Conservation (phyloP, 345 rosid genomes). For the Rhodomyrtus tomentosa region DNA sequence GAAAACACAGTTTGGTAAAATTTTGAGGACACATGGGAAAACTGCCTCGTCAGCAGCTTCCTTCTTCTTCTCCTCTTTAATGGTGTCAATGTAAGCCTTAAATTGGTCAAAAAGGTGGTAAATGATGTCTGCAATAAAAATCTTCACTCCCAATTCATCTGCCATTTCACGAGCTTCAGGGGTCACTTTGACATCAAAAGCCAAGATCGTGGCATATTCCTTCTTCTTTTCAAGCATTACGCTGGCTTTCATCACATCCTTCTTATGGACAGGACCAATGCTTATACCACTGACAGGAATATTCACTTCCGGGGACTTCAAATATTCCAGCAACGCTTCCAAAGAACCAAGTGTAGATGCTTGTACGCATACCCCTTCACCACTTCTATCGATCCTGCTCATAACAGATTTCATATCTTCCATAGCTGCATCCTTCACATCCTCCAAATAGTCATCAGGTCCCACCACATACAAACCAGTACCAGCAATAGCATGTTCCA, state of each 20-base stretch:
- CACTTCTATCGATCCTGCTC: constrained; percentile 78
- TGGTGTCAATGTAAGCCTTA: constrained; percentile 65
- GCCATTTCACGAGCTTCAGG: constrained; percentile 88
- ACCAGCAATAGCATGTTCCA: constrained; percentile 95
- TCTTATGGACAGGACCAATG: constrained; percentile 88
- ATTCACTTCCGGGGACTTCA: constrained; percentile 74
- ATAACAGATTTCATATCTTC: constrained; percentile 82
- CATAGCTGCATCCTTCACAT: constrained; percentile 54
- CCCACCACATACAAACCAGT: constrained; percentile 77
- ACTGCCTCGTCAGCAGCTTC: constrained; percentile 93
- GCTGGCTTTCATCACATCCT: constrained; percentile 89
- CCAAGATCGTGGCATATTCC: constrained; percentile 86
- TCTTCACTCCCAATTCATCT: constrained; percentile 80
- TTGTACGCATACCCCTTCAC: constrained; percentile 94
- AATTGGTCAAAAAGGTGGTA: constrained; percentile 90
- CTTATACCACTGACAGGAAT: constrained; percentile 93
- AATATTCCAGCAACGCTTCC: constrained; percentile 88
- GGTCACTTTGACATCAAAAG: constrained; percentile 90
- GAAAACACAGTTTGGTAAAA: constrained; percentile 68
- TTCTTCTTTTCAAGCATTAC: constrained; percentile 93
- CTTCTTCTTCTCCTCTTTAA: constrained; percentile 88
- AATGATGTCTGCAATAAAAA: constrained; percentile 92
- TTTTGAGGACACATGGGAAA: constrained; percentile 81
- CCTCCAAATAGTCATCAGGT: constrained; percentile 67
- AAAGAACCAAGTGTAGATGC: constrained; percentile 92